Evolutionary conservation across 257 asterid species (phyloP), one percentile per base, ranked within the genome.

Genomic region (Solanum lycopersicoides): DNA sequence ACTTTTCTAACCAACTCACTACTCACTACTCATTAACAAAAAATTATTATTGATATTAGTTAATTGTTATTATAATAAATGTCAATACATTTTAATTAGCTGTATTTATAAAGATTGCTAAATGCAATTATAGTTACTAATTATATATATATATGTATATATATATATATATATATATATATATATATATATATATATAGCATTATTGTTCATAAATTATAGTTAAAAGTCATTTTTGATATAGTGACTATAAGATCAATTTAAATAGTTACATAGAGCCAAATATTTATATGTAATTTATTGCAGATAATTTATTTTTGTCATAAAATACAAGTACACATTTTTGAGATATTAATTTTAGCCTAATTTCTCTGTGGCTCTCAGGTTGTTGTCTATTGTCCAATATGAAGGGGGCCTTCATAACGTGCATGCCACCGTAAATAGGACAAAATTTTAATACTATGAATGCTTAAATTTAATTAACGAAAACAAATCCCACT

Each of bases 41-140:
- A 37, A 37, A 5, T 15, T 5, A 5, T 14, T 50, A 0, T 50
- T 7, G 1, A 0, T 6, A 47, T 47, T 47, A 4, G 20, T 47
- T 14, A 47, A 47, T 47, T 47, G 7, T 45, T 6, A 37, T 50
- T 14, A 50, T 18, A 15, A 14, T 50, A 14, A 50, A 50, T 50
- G 16, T 50, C 3, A 18, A 47, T 47, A 47, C 7, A 47, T 7
- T 47, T 47, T 45, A 45, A 15, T 35, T 35, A 50, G 7, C 21
- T 14, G 3, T 0, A 50, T 50, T 45, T 50, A 50, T 20, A 50
- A 50, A 50, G 5, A 50, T 50, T 50, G 59, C 18, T 50, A 14
- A 47, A 56, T 53, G 10, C 20, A 53, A 53, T 18, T 53, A 4
- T 53, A 4, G 7, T 35, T 35, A 35, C 39, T 35, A 35, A 35